Conservation (phyloP, 1,139 yeast species). For the Yueomyces sp. region DNA sequence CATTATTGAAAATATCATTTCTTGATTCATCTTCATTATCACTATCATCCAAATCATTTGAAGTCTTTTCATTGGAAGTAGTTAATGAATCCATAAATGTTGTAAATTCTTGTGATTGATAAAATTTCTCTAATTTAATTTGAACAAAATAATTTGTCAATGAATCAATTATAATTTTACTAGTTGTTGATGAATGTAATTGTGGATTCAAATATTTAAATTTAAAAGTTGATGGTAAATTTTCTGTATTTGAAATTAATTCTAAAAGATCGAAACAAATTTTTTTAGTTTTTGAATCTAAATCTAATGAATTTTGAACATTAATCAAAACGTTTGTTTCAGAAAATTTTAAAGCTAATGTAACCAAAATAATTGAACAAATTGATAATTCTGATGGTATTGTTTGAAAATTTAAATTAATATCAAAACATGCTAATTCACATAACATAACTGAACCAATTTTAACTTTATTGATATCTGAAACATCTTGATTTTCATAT, state of each 20-base stretch:
- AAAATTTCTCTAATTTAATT: conserved; percentile 4
- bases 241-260: background rate
- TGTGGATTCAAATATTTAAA: conserved; percentile 6
- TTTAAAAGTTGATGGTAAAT: conserved; percentile 8
- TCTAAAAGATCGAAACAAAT: conserved; percentile 2
- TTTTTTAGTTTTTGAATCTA: background rate
- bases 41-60: background rate
- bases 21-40: background rate
- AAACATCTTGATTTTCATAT: conserved; percentile 5
- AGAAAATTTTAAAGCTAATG: conserved; percentile 2
- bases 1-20: background rate
- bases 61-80: background rate
- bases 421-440: conserved; percentile 7
- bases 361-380: conserved; percentile 1
- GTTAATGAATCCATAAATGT: background rate
- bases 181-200: background rate
- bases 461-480: conserved; percentile 8
- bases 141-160: conserved; percentile 3
- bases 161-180: conserved; percentile 1
- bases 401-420: conserved; percentile 4
- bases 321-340: conserved; percentile 2
- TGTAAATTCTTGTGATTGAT: conserved; percentile 2
- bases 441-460: conserved; percentile 13
- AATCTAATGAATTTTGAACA: background rate
- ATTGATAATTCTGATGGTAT: conserved; percentile 2